Percentiles rank a stretch among this genome's conserved stretches.
phyloP scores from a whole-genome alignment of 164 flowering plant species.

The Santalum album region DNA sequence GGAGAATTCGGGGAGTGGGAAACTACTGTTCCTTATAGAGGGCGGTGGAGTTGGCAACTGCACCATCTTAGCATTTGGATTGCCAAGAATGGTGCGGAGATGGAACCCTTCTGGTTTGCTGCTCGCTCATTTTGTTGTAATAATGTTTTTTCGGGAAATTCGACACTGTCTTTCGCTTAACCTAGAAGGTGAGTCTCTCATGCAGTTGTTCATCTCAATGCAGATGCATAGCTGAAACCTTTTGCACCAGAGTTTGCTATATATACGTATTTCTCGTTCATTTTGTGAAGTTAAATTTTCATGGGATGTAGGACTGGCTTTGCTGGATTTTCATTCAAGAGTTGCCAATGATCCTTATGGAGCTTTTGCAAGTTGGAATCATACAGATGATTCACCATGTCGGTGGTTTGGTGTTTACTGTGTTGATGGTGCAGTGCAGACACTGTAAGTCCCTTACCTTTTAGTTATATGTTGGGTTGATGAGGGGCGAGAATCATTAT shows the following conservation, averaged over 20 bases:
- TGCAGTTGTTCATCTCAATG: not conserved
- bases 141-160: conserved; percentile 5
- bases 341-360: conserved; percentile 8
- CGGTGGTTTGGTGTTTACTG: conserved; percentile 13
- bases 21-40: no score
- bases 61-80: conserved; percentile 17
- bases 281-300: not conserved
- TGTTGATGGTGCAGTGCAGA: conserved; percentile 8
- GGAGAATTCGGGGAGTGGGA: no score
- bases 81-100: not conserved
- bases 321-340: conserved; percentile 10
- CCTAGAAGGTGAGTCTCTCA: conserved; percentile 6
- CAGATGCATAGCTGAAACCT: no score
- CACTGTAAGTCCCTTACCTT: conserved; percentile 7
- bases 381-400: conserved; percentile 9
- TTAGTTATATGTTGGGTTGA: no score
- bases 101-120: no score
- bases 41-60: no score
- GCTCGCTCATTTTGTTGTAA: not conserved
- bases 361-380: conserved; percentile 14
- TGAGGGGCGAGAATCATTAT: no score
- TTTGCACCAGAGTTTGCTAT: no score
- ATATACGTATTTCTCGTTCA: no score
- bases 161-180: conserved; percentile 7
- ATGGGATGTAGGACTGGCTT: conserved; percentile 8